Evolutionary conservation across 2,329 filamentous ascomycete species (phyloP), one percentile per base, ranked within the genome.

Genomic region (Sodiomyces alkalinus): DNA sequence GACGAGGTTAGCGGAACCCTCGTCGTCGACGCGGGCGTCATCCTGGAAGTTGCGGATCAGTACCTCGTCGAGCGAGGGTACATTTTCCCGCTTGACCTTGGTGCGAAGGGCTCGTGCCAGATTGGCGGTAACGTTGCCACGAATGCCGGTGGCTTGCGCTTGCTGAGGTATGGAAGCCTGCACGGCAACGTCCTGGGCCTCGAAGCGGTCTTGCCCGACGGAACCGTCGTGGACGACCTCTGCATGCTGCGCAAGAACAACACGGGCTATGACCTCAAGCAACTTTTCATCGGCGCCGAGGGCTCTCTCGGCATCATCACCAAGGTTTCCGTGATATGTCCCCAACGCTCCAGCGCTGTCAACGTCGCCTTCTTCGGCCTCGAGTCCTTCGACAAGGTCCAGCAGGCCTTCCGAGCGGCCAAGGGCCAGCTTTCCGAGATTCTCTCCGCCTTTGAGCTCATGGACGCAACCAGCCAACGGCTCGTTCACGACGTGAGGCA

Each of bases 311-410:
- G 90, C 29, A 80, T 96, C 44, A 80, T 98, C 43, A 98, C 90
- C 12, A 86, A 72, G 26, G 67, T 96, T 20, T 86, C 85, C 4
- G 79, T 98, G 36, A 66, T 87, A 41, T 94, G 86, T 46, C 86
- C 90, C 1, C 85, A 86, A 47, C 71, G 83, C 12, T 80, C 85
- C 13, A 74, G 78, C 25, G 86, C 90, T 1, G 72, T 92, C 41
- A 96, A 98, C 41, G 90, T 98, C 7, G 90, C 90, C 15, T 90
- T 92, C 53, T 85, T 98, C 40, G 87, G 85, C 17, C 62, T 96
- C 16, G 74, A 87, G 43, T 92, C 80, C 22, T 98, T 80, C 51
- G 85, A 93, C 26, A 77, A 93, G 49, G 82, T 83, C 9, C 82
- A 90, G 47, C 58, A 68, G 41, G 83, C 87, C 2, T 98, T 90